Evolutionary conservation across 768 basidiomycete genomes (phyloP), one percentile per base, ranked within the genome.

Genomic region (Podaxis sp.): DNA sequence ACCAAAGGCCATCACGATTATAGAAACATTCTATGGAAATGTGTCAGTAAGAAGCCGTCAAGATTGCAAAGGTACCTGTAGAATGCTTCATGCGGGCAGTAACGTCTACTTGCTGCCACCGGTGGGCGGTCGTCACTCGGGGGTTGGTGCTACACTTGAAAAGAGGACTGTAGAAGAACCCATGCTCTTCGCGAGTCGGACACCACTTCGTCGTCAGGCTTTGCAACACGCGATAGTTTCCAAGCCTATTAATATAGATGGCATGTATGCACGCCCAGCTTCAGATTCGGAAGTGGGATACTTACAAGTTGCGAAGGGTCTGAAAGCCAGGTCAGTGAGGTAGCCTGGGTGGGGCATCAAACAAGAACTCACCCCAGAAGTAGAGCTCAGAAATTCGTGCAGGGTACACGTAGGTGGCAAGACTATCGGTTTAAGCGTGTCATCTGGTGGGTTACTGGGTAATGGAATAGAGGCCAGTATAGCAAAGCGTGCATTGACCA

Each of bases 131-230:
- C 1, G 79, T 76, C 38, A 89, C 86, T 37, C 88, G 85, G 16
- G 89, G 89, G 66, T 90, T 91, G 25, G 90, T 92, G 71, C 69
- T 87, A 68, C 90, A 93, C 67, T 89, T 90, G 78, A 86, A 92
- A 11, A 81, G 68, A 0, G 90, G 89, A 1, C 84, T 78, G 56
- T 91, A 82, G 69, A 86, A 84, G 67, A 88, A 92, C 2, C 90
- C 90, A 59, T 92, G 89, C 64, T 91, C 90, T 75, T 93, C 90
- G 54, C 86, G 84, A 50, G 90, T 89, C 2, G 88, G 83, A 66
- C 90, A 91, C 90, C 90, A 93, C 37, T 79, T 77, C 2, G 90
- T 90, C 16, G 87, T 91, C 5, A 75, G 69, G 59, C 85, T 82
- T 57, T 88, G 83, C 40, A 93, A 76, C 44, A 89, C 78, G 48